Conservation (phyloP, 257 asterid genomes). For the Coffea eugenioides region DNA sequence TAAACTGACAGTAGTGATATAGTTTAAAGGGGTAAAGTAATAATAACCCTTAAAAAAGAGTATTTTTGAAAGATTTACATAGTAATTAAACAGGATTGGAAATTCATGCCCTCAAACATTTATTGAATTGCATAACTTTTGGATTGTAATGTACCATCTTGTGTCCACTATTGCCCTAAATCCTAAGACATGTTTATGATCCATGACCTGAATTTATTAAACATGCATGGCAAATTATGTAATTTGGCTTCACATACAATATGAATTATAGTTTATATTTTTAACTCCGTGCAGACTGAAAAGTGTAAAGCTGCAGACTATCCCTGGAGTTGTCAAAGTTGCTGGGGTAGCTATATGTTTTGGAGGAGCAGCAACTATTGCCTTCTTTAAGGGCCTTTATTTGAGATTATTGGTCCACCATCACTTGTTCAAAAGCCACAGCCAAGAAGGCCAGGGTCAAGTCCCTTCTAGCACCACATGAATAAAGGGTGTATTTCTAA, state of each 20-base stretch:
- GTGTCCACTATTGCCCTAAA: too few relatives aligned
- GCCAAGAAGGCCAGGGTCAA: conserved; percentile 28
- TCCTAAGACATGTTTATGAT: too few relatives aligned
- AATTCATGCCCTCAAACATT: background rate
- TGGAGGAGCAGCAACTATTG: conserved; percentile 69
- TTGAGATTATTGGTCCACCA: conserved; percentile 52
- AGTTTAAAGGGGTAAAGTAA: too few relatives aligned
- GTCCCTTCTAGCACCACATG: conserved; percentile 44
- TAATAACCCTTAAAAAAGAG: too few relatives aligned
- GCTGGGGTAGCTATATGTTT: conserved; percentile 56
- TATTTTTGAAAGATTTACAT: background rate
- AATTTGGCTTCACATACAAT: too few relatives aligned
- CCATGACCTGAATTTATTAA: too few relatives aligned
- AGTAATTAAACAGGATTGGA: background rate
- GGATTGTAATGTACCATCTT: too few relatives aligned
- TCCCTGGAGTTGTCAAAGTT: conserved; percentile 53
- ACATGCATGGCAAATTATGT: too few relatives aligned
- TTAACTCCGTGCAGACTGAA: conserved; percentile 52
- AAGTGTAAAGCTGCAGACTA: conserved; percentile 42
- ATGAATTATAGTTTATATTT: background rate
- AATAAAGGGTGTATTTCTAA: conserved; percentile 71
- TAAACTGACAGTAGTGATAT: too few relatives aligned
- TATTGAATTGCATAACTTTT: too few relatives aligned
- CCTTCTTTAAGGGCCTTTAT: conserved; percentile 63
- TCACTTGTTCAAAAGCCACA: conserved; percentile 50